Percentiles rank a stretch among this genome's conserved stretches.
These are phyloP conservation scores for Tylopilus felleus DNA, from an alignment of 768 basidiomycete genomes.

Conservation along the genomic window DNA sequence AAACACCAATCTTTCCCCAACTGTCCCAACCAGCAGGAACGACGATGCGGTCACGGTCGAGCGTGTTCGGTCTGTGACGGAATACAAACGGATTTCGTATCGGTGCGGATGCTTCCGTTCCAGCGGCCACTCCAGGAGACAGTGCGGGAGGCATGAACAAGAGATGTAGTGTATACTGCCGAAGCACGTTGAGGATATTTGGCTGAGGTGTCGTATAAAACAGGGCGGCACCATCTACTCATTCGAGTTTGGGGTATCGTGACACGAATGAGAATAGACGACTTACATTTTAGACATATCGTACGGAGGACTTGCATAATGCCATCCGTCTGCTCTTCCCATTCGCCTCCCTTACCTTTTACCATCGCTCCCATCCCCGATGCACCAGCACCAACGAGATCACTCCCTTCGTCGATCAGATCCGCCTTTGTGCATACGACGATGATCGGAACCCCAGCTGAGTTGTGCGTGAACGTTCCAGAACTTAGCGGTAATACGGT, in stretches of 20 bases:
- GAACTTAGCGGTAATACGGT: conserved; percentile 79
- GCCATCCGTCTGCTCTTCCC: conserved; percentile 95
- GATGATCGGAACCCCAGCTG: conserved; percentile 80
- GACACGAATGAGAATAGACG: not conserved
- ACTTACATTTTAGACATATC: conserved; percentile 88
- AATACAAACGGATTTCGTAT: conserved; percentile 84
- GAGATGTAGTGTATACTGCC: conserved; percentile 76
- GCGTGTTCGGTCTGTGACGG: conserved; percentile 78
- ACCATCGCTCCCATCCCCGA: conserved; percentile 89
- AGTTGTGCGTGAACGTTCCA: conserved; percentile 85
- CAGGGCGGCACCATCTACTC: conserved; percentile 81
- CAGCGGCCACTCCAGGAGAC: conserved; percentile 35
- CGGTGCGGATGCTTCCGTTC: conserved; percentile 42
- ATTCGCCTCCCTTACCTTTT: conserved; percentile 86
- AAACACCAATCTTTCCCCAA: conserved; percentile 91
- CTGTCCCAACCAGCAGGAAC: conserved; percentile 98
- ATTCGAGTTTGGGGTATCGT: conserved; percentile 1
- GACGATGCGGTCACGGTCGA: conserved; percentile 90
- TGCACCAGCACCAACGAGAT: conserved; percentile 62
- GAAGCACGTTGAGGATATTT: conserved; percentile 65
- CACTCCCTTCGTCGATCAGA: conserved; percentile 79
- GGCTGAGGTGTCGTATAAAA: conserved; percentile 90
- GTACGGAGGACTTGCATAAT: conserved; percentile 94
- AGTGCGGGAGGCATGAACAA: conserved; percentile 64
- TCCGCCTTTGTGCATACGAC: conserved; percentile 94